These are phyloP conservation scores for Cyberlindnera nakhonratchasimensis DNA, from an alignment of 805 yeast genomes.

Conservation along the genomic window DNA sequence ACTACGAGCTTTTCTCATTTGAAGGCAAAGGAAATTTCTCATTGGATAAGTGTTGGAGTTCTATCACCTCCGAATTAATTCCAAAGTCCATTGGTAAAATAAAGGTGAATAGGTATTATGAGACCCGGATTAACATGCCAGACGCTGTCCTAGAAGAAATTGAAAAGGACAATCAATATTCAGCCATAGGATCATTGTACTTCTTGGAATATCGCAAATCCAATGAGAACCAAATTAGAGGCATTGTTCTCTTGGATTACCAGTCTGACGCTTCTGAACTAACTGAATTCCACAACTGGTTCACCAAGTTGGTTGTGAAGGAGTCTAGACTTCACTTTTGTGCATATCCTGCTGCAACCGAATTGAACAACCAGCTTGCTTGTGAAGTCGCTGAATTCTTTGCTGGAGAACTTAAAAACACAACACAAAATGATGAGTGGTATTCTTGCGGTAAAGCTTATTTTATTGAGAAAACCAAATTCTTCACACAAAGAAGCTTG, in stretches of 20 bases:
- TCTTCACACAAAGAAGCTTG: slow-evolving; percentile 45
- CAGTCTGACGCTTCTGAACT: slow-evolving; percentile 22
- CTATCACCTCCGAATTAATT: neutral
- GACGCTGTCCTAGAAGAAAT: neutral
- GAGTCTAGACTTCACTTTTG: slow-evolving; percentile 31
- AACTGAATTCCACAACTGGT: slow-evolving; percentile 33
- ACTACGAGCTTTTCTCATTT: slow-evolving; percentile 23
- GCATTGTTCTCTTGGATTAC: slow-evolving; percentile 34
- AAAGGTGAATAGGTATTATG: neutral
- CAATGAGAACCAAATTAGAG: slow-evolving; percentile 35
- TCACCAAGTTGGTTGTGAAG: slow-evolving; percentile 33
- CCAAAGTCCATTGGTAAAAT: neutral
- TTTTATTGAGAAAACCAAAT: slow-evolving; percentile 41
- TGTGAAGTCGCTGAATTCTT: slow-evolving; percentile 39
- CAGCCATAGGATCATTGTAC: neutral
- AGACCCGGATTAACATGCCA: neutral
- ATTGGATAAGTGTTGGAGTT: slow-evolving; percentile 30
- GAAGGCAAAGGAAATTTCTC: slow-evolving; percentile 33
- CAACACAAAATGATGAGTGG: slow-evolving; percentile 46
- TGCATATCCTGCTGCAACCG: slow-evolving; percentile 9
- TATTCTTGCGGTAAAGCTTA: slow-evolving; percentile 39
- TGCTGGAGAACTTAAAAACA: slow-evolving; percentile 44
- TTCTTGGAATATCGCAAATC: neutral
- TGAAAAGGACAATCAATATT: neutral
- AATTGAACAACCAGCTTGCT: slow-evolving; percentile 23